Evolutionary conservation across 2,329 filamentous ascomycete species (phyloP).

Genomic region (Microascus cirrosus): DNA sequence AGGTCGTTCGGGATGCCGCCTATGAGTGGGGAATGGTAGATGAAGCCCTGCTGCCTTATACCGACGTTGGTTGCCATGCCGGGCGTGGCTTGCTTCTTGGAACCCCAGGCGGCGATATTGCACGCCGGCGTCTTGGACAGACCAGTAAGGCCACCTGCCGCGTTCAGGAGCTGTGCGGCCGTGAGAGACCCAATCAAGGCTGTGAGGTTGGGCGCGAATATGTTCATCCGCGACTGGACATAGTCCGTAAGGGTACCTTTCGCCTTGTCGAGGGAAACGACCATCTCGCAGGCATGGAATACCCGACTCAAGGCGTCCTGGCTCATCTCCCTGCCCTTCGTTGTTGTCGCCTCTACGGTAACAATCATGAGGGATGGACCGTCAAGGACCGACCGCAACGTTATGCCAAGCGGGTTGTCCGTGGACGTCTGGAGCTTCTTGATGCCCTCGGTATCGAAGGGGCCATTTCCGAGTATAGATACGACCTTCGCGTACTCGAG

Average conservation of each 20-base stretch:
- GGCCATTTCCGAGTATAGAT: constrained; percentile 83
- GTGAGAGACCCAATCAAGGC: constrained; percentile 84
- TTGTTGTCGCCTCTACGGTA: constrained; percentile 85
- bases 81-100: constrained; percentile 65
- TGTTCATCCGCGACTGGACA: constrained; percentile 91
- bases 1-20: constrained; percentile 74
- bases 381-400: constrained; percentile 72
- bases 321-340: constrained; percentile 67
- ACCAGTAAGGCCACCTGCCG: constrained; percentile 76
- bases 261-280: constrained; percentile 74
- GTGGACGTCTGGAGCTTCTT: constrained; percentile 65
- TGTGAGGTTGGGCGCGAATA: constrained; percentile 91
- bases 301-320: constrained; percentile 66
- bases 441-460: constrained; percentile 71
- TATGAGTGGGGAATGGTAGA: constrained; percentile 87
- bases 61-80: constrained; percentile 90
- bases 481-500: constrained; percentile 94
- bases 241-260: constrained; percentile 85
- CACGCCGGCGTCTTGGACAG: constrained; percentile 88
- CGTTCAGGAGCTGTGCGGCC: constrained; percentile 92
- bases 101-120: constrained; percentile 83
- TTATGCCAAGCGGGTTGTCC: constrained; percentile 65
- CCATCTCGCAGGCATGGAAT: constrained; percentile 72
- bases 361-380: constrained; percentile 92
- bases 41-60: constrained; percentile 80